Evolutionary conservation across 2,329 filamentous ascomycete species (phyloP).

Genomic region (Stemphylium lycopersici): DNA sequence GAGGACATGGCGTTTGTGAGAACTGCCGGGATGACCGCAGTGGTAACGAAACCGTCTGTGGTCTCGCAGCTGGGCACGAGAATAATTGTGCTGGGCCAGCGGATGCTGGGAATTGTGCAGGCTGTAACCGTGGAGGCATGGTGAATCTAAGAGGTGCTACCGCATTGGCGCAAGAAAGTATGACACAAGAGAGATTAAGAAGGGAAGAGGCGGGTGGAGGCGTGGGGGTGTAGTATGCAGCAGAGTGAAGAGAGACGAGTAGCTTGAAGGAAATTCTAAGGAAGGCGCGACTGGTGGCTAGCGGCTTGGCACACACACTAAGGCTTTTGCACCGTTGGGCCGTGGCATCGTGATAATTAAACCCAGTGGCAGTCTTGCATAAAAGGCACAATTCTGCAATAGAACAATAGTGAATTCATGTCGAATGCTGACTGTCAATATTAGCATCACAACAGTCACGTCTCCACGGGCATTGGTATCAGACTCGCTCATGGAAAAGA

Average conservation of each 20-base stretch:
- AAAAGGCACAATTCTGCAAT: no score
- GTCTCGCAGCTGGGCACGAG: constrained; percentile 27
- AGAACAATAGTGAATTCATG: no score
- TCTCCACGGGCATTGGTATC: neutral
- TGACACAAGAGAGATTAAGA: constrained; percentile 5
- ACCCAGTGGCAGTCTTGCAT: neutral
- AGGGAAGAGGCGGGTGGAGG: constrained; percentile 12
- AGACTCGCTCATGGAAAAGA: neutral
- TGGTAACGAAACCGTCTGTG: constrained; percentile 32
- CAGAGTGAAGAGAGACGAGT: constrained; percentile 9
- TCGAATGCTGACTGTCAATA: no score
- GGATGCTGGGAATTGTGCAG: constrained; percentile 34
- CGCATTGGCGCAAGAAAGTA: constrained; percentile 31
- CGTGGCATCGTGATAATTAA: neutral
- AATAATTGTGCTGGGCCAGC: constrained; percentile 21
- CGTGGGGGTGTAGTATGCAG: constrained; percentile 18
- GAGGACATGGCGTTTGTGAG: constrained; percentile 46
- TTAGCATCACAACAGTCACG: no score
- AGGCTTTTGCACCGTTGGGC: neutral
- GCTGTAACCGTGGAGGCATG: constrained; percentile 46
- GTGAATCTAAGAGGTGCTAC: constrained; percentile 28
- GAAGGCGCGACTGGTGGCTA: constrained; percentile 1
- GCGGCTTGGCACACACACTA: constrained; percentile 6
- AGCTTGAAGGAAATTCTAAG: constrained; percentile 17
- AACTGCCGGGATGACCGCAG: constrained; percentile 40